Evolutionary conservation across 768 basidiomycete genomes (phyloP), one percentile per base, ranked within the genome.

Genomic region (Macrocybe gigantea): DNA sequence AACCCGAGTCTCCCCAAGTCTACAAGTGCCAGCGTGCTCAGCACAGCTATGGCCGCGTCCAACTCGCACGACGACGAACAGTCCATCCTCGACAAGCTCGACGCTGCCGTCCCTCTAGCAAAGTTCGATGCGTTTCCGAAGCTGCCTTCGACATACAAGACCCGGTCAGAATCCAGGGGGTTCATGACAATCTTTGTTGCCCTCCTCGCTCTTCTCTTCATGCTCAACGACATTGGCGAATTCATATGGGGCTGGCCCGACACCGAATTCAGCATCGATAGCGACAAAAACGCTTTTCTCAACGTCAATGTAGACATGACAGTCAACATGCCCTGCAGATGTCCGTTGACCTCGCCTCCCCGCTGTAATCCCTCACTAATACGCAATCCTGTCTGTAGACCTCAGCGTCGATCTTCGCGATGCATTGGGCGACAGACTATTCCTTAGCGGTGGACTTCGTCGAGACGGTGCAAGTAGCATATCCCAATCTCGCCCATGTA

Each of bases 231-330:
- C 59, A 66, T 94, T 38, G 83, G 83, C 42, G 94, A 97, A 61
- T 98, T 80, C 59, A 68, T 98, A 33, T 98, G 89, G 79, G 95
- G 95, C 38, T 94, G 93, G 80, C 86, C 90, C 6, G 87, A 90
- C 60, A 84, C 85, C 56, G 83, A 86, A 60, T 99, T 97, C 65
- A 84, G 81, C 53, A 85, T 99, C 44, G 94, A 97, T 60, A 65
- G 65, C 32, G 75, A 78, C 47, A 67, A 73, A 33, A 65, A 66
- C 8, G 80, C 76, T 51, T 82, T 72, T 45, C 71, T 99, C 73
- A 80, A 82, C 55, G 73, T 99, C 54, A 97, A 99, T 64, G 77
- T 98, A 46, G 95, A 99, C 68, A 66, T 97, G 69, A 80, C 88
- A 22, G 88, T 97, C 34, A 88, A 89, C 56, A 96, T 93, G 79